These are phyloP conservation scores for Tieghemiomyces parasiticus DNA, from an alignment of 192 early-diverging fungal genomes.

Conservation along the genomic window DNA sequence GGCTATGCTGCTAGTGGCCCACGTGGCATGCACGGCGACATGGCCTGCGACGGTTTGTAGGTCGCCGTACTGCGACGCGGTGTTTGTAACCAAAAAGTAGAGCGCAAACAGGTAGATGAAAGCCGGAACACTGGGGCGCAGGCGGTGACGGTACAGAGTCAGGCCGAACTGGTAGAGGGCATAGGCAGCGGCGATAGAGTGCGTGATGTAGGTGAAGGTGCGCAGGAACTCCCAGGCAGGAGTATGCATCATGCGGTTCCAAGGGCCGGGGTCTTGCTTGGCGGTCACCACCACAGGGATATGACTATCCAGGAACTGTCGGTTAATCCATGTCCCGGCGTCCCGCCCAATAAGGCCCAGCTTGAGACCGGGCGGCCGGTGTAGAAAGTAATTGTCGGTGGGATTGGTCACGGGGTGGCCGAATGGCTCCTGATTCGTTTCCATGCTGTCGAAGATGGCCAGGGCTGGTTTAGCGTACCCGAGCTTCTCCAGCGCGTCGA, in stretches of 20 bases:
- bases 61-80: conserved; percentile 9
- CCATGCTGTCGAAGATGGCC: conserved; percentile 2
- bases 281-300: not conserved
- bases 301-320: not conserved
- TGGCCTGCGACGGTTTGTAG: conserved; percentile 1
- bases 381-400: conserved; percentile 6
- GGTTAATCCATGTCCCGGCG: conserved; percentile 5
- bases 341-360: conserved; percentile 4
- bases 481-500: not conserved
- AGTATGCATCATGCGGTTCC: conserved; percentile 1
- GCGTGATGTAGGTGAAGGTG: conserved; percentile 9
- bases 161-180: conserved; percentile 3
- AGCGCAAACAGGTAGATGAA: not conserved
- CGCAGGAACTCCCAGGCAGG: conserved; percentile 9
- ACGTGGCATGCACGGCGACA: not conserved
- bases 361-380: not conserved
- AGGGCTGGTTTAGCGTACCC: not conserved
- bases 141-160: not conserved
- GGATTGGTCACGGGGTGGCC: not conserved
- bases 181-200: not conserved
- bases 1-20: not conserved
- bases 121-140: not conserved
- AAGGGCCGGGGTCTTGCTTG: not conserved
- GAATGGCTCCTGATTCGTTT: not conserved
- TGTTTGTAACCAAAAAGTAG: not conserved